phyloP scores from a whole-genome alignment of 2,329 filamentous ascomycete genomes.

The Chaetomiaceae sp. region DNA sequence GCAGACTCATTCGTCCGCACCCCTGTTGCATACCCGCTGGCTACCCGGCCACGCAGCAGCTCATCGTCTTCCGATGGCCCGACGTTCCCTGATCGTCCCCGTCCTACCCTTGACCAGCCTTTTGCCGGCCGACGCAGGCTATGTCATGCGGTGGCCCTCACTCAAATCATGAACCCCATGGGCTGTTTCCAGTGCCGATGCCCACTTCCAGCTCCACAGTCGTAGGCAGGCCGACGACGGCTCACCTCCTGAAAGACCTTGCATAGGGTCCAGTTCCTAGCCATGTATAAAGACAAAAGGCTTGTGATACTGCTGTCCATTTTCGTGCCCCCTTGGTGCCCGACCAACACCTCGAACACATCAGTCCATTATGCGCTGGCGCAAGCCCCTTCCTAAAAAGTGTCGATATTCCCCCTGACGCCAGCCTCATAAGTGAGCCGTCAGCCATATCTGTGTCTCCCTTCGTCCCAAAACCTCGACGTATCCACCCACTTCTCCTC shows the following conservation, averaged over 20 bases:
- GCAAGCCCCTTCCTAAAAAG: slow-evolving; percentile 11
- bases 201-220: slow-evolving; percentile 18
- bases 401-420: slow-evolving; percentile 14
- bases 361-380: slow-evolving; percentile 25
- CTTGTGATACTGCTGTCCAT: slow-evolving; percentile 13
- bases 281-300: slow-evolving; percentile 22
- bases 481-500: background rate
- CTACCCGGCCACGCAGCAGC: slow-evolving; percentile 15
- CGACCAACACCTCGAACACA: slow-evolving; percentile 23
- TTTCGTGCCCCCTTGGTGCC: slow-evolving; percentile 24
- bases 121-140: slow-evolving; percentile 16
- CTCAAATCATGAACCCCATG: slow-evolving; percentile 1
- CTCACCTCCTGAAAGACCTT: slow-evolving; percentile 14
- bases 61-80: slow-evolving; percentile 18
- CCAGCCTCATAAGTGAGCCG: slow-evolving; percentile 14
- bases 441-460: slow-evolving; percentile 9
- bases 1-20: slow-evolving; percentile 14
- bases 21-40: slow-evolving; percentile 19
- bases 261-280: slow-evolving; percentile 12
- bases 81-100: slow-evolving; percentile 13
- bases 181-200: slow-evolving; percentile 4
- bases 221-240: slow-evolving; percentile 11
- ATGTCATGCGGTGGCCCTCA: slow-evolving; percentile 23
- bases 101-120: slow-evolving; percentile 11
- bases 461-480: background rate